Evolutionary conservation across 495 filamentous ascomycete genomes (phyloP).

Genomic region (Penicillium simplicissimum): DNA sequence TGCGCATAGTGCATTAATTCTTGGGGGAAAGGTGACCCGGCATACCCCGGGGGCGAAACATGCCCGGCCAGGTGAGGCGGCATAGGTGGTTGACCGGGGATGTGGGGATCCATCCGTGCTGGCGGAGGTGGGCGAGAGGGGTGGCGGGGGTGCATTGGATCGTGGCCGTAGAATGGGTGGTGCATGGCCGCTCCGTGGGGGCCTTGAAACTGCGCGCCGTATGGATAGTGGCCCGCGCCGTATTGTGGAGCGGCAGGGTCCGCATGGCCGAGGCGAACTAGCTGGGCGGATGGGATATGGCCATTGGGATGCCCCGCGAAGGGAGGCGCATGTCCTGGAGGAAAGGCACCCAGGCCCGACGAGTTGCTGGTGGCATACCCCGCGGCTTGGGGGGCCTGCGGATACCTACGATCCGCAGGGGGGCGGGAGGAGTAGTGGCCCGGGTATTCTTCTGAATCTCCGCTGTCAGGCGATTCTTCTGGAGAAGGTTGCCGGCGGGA

Average conservation of each 20-base stretch:
- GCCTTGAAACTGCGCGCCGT: slow-evolving; percentile 39
- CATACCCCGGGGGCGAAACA: slow-evolving; percentile 35
- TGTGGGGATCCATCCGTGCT: slow-evolving; percentile 34
- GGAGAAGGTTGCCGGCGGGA: slow-evolving; percentile 52
- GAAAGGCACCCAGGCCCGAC: slow-evolving; percentile 39
- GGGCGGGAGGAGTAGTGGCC: slow-evolving; percentile 36
- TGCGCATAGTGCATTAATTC: slow-evolving; percentile 53
- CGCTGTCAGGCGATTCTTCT: slow-evolving; percentile 54
- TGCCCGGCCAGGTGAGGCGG: slow-evolving; percentile 34
- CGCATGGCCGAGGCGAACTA: slow-evolving; percentile 42
- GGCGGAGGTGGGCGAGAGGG: slow-evolving; percentile 24
- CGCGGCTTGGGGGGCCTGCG: slow-evolving; percentile 34
- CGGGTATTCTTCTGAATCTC: slow-evolving; percentile 54
- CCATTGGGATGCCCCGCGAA: slow-evolving; percentile 32
- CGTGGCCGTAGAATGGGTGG: slow-evolving; percentile 41
- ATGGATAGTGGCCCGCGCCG: slow-evolving; percentile 34
- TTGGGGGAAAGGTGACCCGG: slow-evolving; percentile 39
- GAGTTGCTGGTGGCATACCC: slow-evolving; percentile 52
- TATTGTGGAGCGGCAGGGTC: slow-evolving; percentile 39
- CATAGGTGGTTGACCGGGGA: slow-evolving; percentile 32
- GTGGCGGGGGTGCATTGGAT: slow-evolving; percentile 33
- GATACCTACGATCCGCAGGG: slow-evolving; percentile 41
- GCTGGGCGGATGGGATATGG: slow-evolving; percentile 40
- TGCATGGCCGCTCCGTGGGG: slow-evolving; percentile 36
- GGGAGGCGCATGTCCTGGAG: slow-evolving; percentile 24